phyloP scores from a whole-genome alignment of 345 rosid genomes.

The Microcos paniculata region DNA sequence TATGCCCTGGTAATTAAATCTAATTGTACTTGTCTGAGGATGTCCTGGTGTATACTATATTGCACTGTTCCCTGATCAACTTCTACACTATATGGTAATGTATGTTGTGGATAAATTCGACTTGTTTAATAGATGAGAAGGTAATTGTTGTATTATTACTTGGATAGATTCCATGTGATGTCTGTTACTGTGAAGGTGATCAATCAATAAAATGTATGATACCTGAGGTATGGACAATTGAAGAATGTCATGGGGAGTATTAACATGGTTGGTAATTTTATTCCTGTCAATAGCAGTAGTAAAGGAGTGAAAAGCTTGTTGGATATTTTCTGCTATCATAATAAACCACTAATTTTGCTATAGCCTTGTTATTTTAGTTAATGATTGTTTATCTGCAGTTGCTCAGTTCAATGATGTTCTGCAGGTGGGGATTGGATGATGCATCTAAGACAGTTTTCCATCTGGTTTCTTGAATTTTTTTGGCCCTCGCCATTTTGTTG shows the following conservation, averaged over 20 bases:
- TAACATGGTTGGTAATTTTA: not conserved
- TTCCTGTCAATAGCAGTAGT: not conserved
- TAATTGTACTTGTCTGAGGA: not conserved
- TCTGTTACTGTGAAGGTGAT: not conserved
- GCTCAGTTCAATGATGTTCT: not conserved
- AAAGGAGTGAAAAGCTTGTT: not conserved
- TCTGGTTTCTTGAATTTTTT: slow-evolving; percentile 3
- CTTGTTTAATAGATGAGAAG: not conserved
- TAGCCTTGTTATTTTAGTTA: not conserved
- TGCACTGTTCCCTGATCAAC: not conserved
- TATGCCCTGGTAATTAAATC: not conserved
- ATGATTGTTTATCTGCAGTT: not conserved
- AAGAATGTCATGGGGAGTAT: too few relatives aligned
- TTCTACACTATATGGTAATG: not conserved
- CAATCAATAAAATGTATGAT: not conserved
- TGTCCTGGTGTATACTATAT: not conserved
- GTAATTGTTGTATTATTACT: not conserved
- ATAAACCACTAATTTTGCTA: not conserved
- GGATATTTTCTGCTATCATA: not conserved
- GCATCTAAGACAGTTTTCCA: not conserved
- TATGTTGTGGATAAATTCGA: not conserved
- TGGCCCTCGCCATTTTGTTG: not conserved
- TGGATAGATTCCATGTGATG: not conserved
- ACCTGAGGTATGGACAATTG: not conserved
- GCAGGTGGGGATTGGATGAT: not conserved